These are phyloP conservation scores for Linnemannia exigua DNA, from an alignment of 192 early-diverging fungal genomes.

Conservation along the genomic window DNA sequence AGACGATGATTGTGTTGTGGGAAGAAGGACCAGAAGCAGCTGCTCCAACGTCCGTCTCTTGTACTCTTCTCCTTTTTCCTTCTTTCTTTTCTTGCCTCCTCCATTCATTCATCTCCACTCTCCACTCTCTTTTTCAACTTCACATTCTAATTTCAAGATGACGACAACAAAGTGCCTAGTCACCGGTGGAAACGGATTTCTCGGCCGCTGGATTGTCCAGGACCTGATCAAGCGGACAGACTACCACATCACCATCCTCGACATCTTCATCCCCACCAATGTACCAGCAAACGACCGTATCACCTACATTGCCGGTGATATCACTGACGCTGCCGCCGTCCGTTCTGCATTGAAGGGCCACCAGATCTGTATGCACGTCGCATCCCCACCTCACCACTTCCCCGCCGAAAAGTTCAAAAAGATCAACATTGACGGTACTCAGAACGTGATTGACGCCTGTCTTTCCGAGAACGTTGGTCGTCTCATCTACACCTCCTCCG, in stretches of 20 bases:
- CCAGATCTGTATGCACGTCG: conserved; percentile 89
- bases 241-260: conserved; percentile 83
- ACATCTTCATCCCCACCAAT: conserved; percentile 71
- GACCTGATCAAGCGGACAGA: conserved; percentile 75
- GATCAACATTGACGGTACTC: conserved; percentile 91
- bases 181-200: conserved; percentile 92
- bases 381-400: conserved; percentile 85
- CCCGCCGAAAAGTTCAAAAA: conserved; percentile 77
- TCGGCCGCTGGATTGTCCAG: conserved; percentile 83
- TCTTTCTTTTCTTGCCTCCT: not conserved
- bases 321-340: conserved; percentile 70
- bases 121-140: not conserved
- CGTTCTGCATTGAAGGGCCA: conserved; percentile 72
- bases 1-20: not conserved
- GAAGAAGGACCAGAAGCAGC: not conserved
- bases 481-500: conserved; percentile 89
- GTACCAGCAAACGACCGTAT: conserved; percentile 59
- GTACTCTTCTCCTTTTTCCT: not conserved
- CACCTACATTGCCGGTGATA: conserved; percentile 63
- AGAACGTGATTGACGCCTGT: conserved; percentile 86
- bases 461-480: conserved; percentile 70
- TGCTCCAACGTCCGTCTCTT: not conserved
- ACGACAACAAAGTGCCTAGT: conserved; percentile 71
- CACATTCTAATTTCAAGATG: not conserved
- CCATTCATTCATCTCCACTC: not conserved